These are phyloP conservation scores for Coemansia sp. DNA, from an alignment of 192 early-diverging fungal genomes.

Conservation along the genomic window DNA sequence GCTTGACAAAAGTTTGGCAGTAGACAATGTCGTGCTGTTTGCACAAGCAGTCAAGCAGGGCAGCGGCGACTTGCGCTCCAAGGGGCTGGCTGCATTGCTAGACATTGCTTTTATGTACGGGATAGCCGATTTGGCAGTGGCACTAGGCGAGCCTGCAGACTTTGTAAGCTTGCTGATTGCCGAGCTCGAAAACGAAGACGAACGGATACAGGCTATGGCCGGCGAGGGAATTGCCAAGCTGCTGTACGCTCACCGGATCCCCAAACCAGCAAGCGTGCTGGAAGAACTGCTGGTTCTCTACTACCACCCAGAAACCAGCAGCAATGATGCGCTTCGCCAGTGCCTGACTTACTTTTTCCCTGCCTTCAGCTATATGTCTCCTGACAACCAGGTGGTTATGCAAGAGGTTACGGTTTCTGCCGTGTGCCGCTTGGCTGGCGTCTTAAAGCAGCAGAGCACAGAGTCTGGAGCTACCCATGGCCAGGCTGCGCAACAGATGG, in stretches of 20 bases:
- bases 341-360: constrained; percentile 91
- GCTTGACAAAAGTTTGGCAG: constrained; percentile 70
- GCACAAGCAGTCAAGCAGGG: constrained; percentile 57
- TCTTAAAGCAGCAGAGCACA: constrained; percentile 34
- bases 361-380: constrained; percentile 73
- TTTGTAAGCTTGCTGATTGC: constrained; percentile 54
- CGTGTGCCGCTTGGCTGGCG: constrained; percentile 31
- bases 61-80: constrained; percentile 57
- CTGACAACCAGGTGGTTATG: constrained; percentile 68
- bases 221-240: constrained; percentile 78
- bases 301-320: constrained; percentile 69
- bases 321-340: constrained; percentile 71
- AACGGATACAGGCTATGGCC: constrained; percentile 65
- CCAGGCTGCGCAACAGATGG: constrained; percentile 69
- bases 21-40: constrained; percentile 72
- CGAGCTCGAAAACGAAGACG: constrained; percentile 59
- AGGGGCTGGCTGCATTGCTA: constrained; percentile 66
- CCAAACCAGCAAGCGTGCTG: constrained; percentile 53
- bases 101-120: constrained; percentile 55
- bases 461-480: constrained; percentile 36
- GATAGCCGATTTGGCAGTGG: constrained; percentile 40
- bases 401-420: constrained; percentile 55
- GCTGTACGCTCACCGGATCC: constrained; percentile 56
- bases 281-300: constrained; percentile 77
- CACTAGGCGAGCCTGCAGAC: constrained; percentile 42